Percentiles rank a stretch among this genome's conserved stretches.
phyloP scores from a whole-genome alignment of 176 grass and related monocot species.

The Musa beccarii region DNA sequence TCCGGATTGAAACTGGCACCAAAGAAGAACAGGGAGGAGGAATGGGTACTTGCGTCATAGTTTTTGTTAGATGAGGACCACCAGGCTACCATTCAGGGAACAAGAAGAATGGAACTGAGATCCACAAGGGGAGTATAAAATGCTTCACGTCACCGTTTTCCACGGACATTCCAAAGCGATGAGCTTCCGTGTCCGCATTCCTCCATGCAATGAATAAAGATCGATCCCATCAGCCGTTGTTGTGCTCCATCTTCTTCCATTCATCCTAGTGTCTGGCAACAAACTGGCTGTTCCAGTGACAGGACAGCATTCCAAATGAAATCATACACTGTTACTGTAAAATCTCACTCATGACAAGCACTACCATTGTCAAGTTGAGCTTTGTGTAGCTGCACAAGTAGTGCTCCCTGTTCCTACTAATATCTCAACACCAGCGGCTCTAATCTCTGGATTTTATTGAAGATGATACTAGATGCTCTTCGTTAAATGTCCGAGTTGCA shows the following conservation, averaged over 20 bases:
- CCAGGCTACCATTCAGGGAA: constrained; percentile 33
- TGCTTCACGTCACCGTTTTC: neutral
- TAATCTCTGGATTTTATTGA: too few species aligned
- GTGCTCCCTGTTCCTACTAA: too few species aligned
- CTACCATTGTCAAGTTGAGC: constrained; percentile 19
- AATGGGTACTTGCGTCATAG: too few species aligned
- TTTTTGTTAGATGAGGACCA: constrained; percentile 19
- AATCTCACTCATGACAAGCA: constrained; percentile 34
- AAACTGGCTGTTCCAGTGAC: neutral
- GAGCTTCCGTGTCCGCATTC: neutral
- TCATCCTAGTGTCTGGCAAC: constrained; percentile 25
- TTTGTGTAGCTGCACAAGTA: neutral
- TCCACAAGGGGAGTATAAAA: constrained; percentile 19
- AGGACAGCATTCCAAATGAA: constrained; percentile 11
- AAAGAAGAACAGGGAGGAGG: too few species aligned
- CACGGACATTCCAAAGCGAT: neutral
- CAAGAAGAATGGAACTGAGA: constrained; percentile 45
- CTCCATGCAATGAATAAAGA: neutral
- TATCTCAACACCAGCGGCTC: too few species aligned
- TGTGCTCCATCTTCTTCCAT: constrained; percentile 2
- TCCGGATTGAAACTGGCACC: too few species aligned
- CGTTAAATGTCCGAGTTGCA: neutral
- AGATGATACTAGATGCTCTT: neutral
- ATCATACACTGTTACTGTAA: constrained; percentile 14
- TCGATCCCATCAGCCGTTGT: neutral